Base-by-base conservation (phyloP, 208 protist species). In the Crithidia expoeki region DNA sequence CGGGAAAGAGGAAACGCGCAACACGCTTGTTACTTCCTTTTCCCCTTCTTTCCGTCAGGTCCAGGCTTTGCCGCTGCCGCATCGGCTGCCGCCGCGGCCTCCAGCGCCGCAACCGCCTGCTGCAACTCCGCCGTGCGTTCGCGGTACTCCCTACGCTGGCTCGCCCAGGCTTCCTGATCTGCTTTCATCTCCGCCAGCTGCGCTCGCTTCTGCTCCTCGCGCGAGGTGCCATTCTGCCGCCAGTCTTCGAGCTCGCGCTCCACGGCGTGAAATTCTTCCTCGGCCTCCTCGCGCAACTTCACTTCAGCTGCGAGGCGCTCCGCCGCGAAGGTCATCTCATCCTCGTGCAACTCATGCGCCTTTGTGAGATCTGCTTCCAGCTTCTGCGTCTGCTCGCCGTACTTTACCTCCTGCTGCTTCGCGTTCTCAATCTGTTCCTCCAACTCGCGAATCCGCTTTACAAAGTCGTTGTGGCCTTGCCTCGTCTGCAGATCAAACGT, bases 401-500 rank as follows among this genome's bases (percentile, higher is more conserved):
- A 90, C 4, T 69, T 73, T 42, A 63, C 68, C 47, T 86, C 79
- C 63, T 93, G 85, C 51, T 62, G 47, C 36, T 80, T 65, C 59
- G 86, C 84, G 72, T 84, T 91, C 61, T 92, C 81, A 7, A 85
- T 80, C 64, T 90, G 77, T 47, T 96, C 92, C 57, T 82, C 66
- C 42, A 94, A 62, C 61, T 92, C 86, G 42, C 79, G 78, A 40
- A 84, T 80, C 46, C 78, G 81, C 75, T 92, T 93, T 19, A 61
- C 51, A 42, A 71, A 82, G 74, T 93, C 87, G 32, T 71, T 64
- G 51, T 88, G 82, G n/a, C 94, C 93, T 68, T 92, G 85, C 60
- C 88, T 90, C 36, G 85, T 86, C 80, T 94, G 89, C 72, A 86
- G 49, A 52, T 95, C 93, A 25, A 88, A 85, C 36, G 84, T 70